Evolutionary conservation across 805 yeast genomes (phyloP).

Genomic region (Metschnikowia borealis): DNA sequence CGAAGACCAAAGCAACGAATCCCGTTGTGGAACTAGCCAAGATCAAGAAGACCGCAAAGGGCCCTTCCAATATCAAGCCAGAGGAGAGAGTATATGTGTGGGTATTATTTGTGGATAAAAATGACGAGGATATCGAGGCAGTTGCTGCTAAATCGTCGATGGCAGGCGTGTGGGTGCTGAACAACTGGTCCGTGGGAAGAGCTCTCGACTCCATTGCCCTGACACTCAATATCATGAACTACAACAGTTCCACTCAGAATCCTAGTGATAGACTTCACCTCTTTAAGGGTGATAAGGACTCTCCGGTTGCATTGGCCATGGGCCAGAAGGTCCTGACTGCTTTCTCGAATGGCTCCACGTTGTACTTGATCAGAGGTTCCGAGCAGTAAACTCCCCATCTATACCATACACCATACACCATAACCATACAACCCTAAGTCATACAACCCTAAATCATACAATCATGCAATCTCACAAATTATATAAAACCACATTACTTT

Average conservation of each 20-base stretch:
- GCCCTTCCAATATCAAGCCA: constrained; percentile 42
- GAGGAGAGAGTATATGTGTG: constrained; percentile 49
- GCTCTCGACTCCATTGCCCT: constrained; percentile 52
- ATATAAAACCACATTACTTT: too few relatives aligned
- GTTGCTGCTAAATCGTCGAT: constrained; percentile 26
- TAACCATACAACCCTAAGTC: too few relatives aligned
- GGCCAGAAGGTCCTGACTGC: constrained; percentile 38
- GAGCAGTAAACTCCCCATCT: not conserved
- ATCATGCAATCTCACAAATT: too few relatives aligned
- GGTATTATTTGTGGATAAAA: constrained; percentile 39
- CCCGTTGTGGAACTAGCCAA: constrained; percentile 32
- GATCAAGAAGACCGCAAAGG: constrained; percentile 47
- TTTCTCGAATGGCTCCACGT: constrained; percentile 46
- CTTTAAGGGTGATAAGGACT: constrained; percentile 33
- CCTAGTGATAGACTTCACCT: constrained; percentile 42
- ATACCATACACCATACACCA: too few relatives aligned
- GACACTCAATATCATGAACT: constrained; percentile 43
- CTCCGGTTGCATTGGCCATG: constrained; percentile 26
- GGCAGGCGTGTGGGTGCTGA: constrained; percentile 45
- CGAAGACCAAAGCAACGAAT: constrained; percentile 6
- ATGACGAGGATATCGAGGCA: constrained; percentile 23
- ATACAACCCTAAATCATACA: too few relatives aligned
- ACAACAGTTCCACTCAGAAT: constrained; percentile 45
- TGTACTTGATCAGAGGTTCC: constrained; percentile 52
- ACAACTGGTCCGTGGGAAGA: constrained; percentile 58